Percentiles rank a stretch among this genome's conserved stretches.
Conservation (phyloP, 1,139 yeast species). For the Scheffersomyces titani region DNA sequence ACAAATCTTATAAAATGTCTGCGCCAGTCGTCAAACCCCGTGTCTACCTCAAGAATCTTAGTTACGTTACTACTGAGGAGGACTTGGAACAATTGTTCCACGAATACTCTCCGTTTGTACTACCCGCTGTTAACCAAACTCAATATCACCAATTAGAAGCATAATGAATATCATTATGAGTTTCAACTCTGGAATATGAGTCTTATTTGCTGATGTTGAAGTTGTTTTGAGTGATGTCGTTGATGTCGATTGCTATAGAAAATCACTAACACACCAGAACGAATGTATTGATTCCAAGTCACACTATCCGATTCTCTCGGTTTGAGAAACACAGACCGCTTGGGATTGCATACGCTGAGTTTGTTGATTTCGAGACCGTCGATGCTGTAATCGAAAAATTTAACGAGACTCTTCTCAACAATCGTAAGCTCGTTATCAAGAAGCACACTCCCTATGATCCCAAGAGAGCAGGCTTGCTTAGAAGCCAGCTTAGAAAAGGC, state of each 20-base stretch:
- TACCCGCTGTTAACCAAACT: background rate
- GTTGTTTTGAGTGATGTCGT: background rate
- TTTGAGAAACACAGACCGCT: constrained; percentile 45
- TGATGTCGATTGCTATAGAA: background rate
- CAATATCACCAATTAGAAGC: background rate
- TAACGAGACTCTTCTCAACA: constrained; percentile 41
- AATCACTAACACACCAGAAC: constrained; percentile 14
- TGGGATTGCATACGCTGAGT: constrained; percentile 70
- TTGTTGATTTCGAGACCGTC: constrained; percentile 52
- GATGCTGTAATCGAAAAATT: constrained; percentile 43
- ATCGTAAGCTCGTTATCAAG: constrained; percentile 21
- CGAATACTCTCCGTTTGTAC: constrained; percentile 24
- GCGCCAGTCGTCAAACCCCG: constrained; percentile 14
- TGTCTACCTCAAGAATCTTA: constrained; percentile 54
- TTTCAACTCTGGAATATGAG: constrained; percentile 1
- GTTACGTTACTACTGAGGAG: constrained; percentile 52
- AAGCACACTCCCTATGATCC: constrained; percentile 10
- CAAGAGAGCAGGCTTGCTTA: background rate
- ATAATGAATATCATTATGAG: constrained; percentile 2
- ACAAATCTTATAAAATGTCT: background rate
- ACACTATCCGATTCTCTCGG: constrained; percentile 49
- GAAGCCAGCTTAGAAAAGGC: background rate
- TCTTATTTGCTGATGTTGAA: background rate
- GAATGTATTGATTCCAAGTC: constrained; percentile 55
- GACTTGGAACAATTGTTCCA: constrained; percentile 48